Base-by-base conservation (phyloP, 2,329 filamentous ascomycete genomes). In the Phialemonium atrogriseum region DNA sequence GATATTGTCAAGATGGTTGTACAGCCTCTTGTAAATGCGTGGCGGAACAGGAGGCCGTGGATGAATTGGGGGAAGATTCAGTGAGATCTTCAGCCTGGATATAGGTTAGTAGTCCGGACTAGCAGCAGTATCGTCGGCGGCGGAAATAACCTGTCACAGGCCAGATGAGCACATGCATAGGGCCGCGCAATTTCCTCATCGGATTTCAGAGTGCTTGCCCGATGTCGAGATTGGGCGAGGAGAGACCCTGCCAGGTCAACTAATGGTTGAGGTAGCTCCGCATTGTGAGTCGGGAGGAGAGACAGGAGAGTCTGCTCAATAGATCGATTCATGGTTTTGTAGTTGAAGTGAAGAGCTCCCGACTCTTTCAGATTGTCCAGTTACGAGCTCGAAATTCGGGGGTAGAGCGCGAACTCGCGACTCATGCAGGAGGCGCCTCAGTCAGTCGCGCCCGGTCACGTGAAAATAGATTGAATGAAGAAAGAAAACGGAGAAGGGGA, bases 161-260 rank as follows among this genome's bases (percentile, higher is more conserved):
- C 91, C 38, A 98, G 73, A 56, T 94, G 80, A 10, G 84, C 83
- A 53, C 87, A 94, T 4, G 81, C 83, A 54, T 91, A 91, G 5
- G 74, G 70, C 13, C 88, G 73, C n/a, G 81, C 85, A 42, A 91
- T 77, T 54, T 95, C 88, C 54, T 94, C 87, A 34, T 93, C 85
- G 4, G 78, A 70, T 52, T 87, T 93, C 32, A 95, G 66, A 11
- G 73, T 81, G 48, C 76, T 79, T 30, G 84, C 85, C 47, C 77
- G 79, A 49, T 78, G 76, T 20, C 84, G 77, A 10, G 86, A 93
- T 55, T 91, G 86, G 2, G 84, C 79, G 26, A 93, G 72, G 6
- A 94, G 64, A 7, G 80, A 85, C 31, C 70, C 66, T 1, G 85
- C 77, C 8, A 88, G 68, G 35, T 83, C 74, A 35, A 84, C 56